Base-by-base conservation (phyloP, 2,329 filamentous ascomycete species). In the Thelonectria olida region DNA sequence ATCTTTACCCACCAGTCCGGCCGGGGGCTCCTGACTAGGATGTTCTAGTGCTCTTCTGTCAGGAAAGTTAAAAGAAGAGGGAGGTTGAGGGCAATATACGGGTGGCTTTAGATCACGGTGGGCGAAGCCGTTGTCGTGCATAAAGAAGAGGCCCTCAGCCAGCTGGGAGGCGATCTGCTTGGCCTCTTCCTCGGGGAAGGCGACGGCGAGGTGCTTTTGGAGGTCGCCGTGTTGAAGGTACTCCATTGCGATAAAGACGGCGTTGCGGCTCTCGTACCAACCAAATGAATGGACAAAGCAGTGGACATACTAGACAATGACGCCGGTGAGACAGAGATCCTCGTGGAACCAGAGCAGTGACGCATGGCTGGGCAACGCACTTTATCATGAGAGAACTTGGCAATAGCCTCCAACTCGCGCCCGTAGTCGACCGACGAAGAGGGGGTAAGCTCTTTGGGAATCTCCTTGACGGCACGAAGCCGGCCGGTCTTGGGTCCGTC, bases 171-270 rank as follows among this genome's bases (percentile, higher is more conserved):
- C 22, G 22, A 52, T 41, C 22, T 52, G 34, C 15, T 27, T 41
- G 6, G 19, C 20, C 17, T 52, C 49, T 5, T 10, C 15, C 20
- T 52, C 49, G 4, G 49, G 34, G 6, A 52, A 41, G 2, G 34
- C 6, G 3, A 13, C 15, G 4, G 9, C 36, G 5, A 52, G 7
- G 28, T 41, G n/a, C 23, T 41, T 17, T 9, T 52, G 34, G 5
- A 52, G 36, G 22, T 52, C 49, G 2, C 49, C 49, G 15, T 20
- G 49, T 7, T 25, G 9, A 19, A 52, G 4, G 10, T 25, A 34
- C n/a, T 52, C 49, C 49, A 52, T 52, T 19, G 49, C 20, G 15
- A 52, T 39, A 15, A 52, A 52, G 10, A 52, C n/a, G n/a, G 31
- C 4, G 12, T 52, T 13, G 6, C 5, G 9, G 13, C 15, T 39